Evolutionary conservation across 176 grass and related monocot genomes (phyloP), one percentile per base, ranked within the genome.

Genomic region (Metroxylon sagu): DNA sequence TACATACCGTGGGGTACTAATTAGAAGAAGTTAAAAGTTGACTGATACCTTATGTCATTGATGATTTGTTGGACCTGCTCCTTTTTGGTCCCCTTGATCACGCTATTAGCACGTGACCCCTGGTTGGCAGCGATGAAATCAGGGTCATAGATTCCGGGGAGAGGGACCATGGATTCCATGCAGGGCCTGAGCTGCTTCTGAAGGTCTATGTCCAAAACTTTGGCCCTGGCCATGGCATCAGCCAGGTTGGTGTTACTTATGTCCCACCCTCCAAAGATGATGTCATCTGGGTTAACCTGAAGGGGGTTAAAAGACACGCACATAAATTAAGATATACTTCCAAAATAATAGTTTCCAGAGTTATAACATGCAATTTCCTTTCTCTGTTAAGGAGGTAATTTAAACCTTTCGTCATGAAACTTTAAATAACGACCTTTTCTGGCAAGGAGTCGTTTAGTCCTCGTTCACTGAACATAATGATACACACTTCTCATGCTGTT

Each of bases 101-200:
- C 76, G 64, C 76, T 77, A 78, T 85, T 85, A 1, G 81, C 81
- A 0, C 93, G 84, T 3, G 81, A 75, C 17, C 70, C 80, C 76
- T 97, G 93, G 66, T 97, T 97, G 7, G 93, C 87, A 0, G 93
- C 93, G 5, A 97, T 90, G 73, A 97, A 97, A 53, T 97, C 93
- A 0, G 81, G 81, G 4, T 97, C 79, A 23, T 85, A 97, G 61
- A 97, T 91, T 16, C 93, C 93, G 0, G 93, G 84, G 15, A 97
- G 79, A 6, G 93, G 93, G 10, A 85, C 73, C 59, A 92, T 92
- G 68, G 87, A 89, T 58, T 97, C 93, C 93, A 97, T 97, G 76
- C 91, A 97, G 3, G 87, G 81, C 49, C 93, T 85, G 25, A 97
- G 87, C 62, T 97, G 93, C 76, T 97, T 97, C 84, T 97, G 93